Evolutionary conservation across 176 grass and related monocot species (phyloP).

Genomic region (Oryza coarctata): DNA sequence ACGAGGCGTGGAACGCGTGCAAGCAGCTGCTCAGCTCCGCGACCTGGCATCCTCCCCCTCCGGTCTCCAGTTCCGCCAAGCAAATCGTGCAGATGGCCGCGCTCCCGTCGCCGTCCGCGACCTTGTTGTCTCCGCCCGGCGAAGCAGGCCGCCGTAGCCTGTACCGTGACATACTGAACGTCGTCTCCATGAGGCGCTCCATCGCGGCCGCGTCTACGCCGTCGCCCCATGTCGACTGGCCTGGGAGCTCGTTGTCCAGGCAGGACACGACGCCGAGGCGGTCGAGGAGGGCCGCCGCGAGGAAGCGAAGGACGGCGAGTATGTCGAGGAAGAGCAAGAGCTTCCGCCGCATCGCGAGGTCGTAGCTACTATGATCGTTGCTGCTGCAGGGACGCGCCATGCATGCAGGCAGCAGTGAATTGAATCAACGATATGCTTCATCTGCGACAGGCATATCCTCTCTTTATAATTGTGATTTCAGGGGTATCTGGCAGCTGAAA

Average conservation of each 20-base stretch:
- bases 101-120: background rate
- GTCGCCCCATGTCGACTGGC: background rate
- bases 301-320: slow-evolving; percentile 35
- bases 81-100: slow-evolving; percentile 43
- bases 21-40: slow-evolving; percentile 37
- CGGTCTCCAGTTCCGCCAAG: slow-evolving; percentile 30
- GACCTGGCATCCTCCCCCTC: background rate
- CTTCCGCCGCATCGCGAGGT: slow-evolving; percentile 6
- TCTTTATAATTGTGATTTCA: slow-evolving; percentile 4
- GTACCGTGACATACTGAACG: background rate
- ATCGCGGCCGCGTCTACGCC: background rate
- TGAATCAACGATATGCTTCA: background rate
- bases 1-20: slow-evolving; percentile 49
- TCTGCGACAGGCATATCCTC: background rate
- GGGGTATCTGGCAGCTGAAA: background rate
- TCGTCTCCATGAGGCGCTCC: slow-evolving; percentile 34
- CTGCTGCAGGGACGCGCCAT: background rate
- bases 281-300: slow-evolving; percentile 29
- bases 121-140: background rate
- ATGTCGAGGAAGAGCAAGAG: slow-evolving; percentile 23
- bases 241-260: slow-evolving; percentile 26
- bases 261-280: slow-evolving; percentile 39
- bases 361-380: background rate
- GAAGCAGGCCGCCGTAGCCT: background rate
- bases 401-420: background rate